Percentiles rank a stretch among this genome's conserved stretches.
Evolutionary conservation across 106 monocot species (phyloP).

Genomic region (Chionographis japonica): DNA sequence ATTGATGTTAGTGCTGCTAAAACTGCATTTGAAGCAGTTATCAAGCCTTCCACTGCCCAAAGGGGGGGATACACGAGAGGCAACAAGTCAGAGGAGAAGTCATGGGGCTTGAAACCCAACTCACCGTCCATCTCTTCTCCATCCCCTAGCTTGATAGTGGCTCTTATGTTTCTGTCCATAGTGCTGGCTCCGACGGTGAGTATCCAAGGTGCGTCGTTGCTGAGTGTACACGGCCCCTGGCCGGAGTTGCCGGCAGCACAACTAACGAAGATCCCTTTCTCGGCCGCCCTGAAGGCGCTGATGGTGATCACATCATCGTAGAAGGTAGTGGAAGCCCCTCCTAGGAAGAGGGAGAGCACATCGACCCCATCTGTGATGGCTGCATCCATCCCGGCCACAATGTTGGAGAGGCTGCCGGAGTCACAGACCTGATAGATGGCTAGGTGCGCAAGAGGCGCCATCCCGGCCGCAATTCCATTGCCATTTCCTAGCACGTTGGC

Average conservation of each 20-base stretch:
- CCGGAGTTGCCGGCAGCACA: slow-evolving; percentile 18
- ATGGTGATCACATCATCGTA: background rate
- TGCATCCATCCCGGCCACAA: too few relatives aligned
- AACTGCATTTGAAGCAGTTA: too few relatives aligned
- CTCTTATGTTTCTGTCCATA: background rate
- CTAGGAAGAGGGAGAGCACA: slow-evolving; percentile 13
- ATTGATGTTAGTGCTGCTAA: background rate
- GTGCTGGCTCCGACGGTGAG: slow-evolving; percentile 12
- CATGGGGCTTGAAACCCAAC: too few relatives aligned
- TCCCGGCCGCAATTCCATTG: slow-evolving; percentile 8
- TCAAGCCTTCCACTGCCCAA: too few relatives aligned
- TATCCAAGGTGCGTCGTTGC: slow-evolving; percentile 1
- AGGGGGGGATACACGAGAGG: too few relatives aligned
- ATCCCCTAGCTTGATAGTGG: slow-evolving; percentile 2
- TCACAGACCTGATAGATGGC: slow-evolving; percentile 20
- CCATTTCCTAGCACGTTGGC: background rate
- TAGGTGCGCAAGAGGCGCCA: slow-evolving; percentile 19
- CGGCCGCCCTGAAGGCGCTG: background rate
- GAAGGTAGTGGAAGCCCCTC: background rate
- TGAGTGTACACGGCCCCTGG: background rate
- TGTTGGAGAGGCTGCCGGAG: background rate
- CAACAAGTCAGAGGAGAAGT: too few relatives aligned
- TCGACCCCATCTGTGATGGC: too few relatives aligned
- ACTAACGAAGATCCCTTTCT: slow-evolving; percentile 20
- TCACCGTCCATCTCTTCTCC: slow-evolving; percentile 1